A percentile compares a stretch with the other conserved stretches of the same genome.
Conservation (phyloP, 257 asterid species). For the Primulina eburnea region DNA sequence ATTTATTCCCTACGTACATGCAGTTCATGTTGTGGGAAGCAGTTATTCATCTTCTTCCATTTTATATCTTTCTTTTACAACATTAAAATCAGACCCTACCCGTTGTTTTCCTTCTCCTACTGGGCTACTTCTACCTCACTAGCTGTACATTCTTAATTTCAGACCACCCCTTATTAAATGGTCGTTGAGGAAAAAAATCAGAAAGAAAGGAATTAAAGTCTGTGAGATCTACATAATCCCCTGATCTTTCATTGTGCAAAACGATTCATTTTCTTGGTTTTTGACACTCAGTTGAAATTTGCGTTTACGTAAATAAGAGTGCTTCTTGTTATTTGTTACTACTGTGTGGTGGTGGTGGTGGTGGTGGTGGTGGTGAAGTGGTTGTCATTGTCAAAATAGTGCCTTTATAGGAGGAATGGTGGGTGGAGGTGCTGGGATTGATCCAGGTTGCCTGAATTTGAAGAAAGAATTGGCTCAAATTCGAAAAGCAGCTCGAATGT, state of each 20-base stretch:
- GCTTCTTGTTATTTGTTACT: too few relatives aligned
- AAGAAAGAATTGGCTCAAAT: constrained; percentile 88
- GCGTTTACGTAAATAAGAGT: neutral
- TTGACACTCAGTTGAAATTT: neutral
- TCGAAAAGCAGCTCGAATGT: constrained; percentile 75
- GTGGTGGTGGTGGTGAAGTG: too few relatives aligned
- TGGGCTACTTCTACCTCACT: neutral
- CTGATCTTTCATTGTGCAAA: too few relatives aligned
- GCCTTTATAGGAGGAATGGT: constrained; percentile 19
- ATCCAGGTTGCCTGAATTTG: constrained; percentile 89
- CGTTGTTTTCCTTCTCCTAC: neutral
- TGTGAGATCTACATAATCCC: neutral
- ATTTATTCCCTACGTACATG: neutral
- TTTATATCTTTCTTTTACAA: neutral
- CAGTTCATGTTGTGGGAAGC: neutral
- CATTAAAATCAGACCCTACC: constrained; percentile 12
- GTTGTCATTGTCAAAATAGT: neutral
- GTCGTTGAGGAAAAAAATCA: neutral
- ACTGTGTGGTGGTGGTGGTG: too few relatives aligned
- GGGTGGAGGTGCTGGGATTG: constrained; percentile 43
- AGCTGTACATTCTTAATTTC: neutral
- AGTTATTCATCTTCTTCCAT: neutral
- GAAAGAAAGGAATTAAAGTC: neutral
- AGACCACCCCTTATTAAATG: neutral
- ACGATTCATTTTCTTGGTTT: neutral